Base-by-base conservation (phyloP, 441 rosid genomes). In the Cnidoscolus chayamansa region DNA sequence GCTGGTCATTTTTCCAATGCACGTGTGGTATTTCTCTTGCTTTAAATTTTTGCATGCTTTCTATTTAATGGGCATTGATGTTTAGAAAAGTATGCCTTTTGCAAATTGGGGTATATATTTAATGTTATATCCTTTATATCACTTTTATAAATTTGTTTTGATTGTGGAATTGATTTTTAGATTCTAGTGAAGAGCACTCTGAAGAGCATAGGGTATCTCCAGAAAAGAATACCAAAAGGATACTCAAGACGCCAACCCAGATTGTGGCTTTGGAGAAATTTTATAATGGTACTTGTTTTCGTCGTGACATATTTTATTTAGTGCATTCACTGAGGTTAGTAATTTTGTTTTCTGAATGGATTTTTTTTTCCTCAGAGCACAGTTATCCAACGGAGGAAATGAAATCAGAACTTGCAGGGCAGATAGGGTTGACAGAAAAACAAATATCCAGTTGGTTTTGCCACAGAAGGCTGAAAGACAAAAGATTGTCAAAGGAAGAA, bases 361-460 rank as follows among this genome's bases (percentile, higher is more conserved):
- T 3, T 40, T 40, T 40, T 40, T 78, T 74, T 82, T 78, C 63
- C 16, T 30, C 86, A 93, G 94, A 90, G 74, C 86, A 91, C 72
- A 93, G 83, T 80, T 91, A 90, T 84, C 97, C 94, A 25, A 74
- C 84, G 0, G 97, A 93, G 69, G 98, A 91, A 81, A 84, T 89
- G 93, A 93, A 91, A 80, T 76, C 73, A 13, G 81, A 84, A 78
- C 73, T 93, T 69, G 89, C 97, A 13, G 89, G 79, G 80, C 79
- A 84, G 80, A 65, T 90, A 63, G 92, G 87, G 11, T 81, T 93
- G 84, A 94, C 98, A 1, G 92, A 94, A 81, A 94, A 89, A 81
- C 97, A 94, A 88, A 85, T 94, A 76, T 88, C 97, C 25, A 88
- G 96, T 64, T 94, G 98, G 98, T 94, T 94, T 84, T 94, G 97